Percentiles rank a stretch among this genome's conserved stretches.
Conservation (phyloP, 2,329 filamentous ascomycete species). For the Diaporthe velutina region DNA sequence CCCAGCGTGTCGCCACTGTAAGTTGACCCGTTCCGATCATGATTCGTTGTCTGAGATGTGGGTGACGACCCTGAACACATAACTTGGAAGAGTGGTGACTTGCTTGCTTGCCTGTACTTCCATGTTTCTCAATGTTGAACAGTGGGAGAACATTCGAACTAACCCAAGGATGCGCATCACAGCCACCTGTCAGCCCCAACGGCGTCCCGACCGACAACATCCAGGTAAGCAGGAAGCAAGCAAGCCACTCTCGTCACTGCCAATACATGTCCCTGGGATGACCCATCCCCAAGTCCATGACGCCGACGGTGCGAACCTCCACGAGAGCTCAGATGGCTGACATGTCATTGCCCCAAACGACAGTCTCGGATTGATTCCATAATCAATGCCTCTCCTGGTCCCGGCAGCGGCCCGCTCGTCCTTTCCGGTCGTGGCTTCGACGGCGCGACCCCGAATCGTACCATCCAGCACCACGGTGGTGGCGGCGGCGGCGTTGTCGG, state of each 20-base stretch:
- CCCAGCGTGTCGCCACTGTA: conserved; percentile 53
- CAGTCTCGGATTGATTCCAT: conserved; percentile 55
- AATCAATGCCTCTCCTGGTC: conserved; percentile 44
- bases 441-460: not conserved
- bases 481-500: not conserved
- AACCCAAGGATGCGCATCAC: conserved; percentile 9
- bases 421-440: conserved; percentile 9
- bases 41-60: not conserved
- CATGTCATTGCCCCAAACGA: not conserved
- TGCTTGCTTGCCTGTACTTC: conserved; percentile 7
- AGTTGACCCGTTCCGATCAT: conserved; percentile 42
- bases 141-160: conserved; percentile 7
- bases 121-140: not conserved
- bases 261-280: conserved; percentile 33
- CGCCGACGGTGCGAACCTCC: not conserved
- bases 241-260: conserved; percentile 35
- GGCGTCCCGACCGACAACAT: conserved; percentile 26
- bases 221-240: conserved; percentile 33
- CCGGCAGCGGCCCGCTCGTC: not conserved
- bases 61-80: not conserved
- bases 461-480: not conserved
- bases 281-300: not conserved
- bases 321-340: not conserved
- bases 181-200: conserved; percentile 36
- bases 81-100: not conserved